Evolutionary conservation across 805 yeast species (phyloP).

Genomic region (Saccharomycopsis microspora): DNA sequence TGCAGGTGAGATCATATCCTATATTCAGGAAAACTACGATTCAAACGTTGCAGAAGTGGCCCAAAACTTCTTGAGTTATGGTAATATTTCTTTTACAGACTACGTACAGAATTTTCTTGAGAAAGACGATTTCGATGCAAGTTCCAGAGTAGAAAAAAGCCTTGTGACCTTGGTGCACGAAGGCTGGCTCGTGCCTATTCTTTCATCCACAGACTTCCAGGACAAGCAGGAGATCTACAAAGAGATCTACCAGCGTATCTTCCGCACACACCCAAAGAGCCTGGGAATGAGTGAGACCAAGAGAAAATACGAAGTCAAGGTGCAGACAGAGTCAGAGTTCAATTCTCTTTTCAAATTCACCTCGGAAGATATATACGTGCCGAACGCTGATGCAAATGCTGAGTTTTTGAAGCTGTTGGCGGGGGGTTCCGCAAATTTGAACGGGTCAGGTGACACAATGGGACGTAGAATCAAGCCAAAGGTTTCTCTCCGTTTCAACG

Average conservation of each 20-base stretch:
- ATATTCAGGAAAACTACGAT: conserved; percentile 33
- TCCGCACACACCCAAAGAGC: conserved; percentile 26
- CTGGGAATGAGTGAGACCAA: conserved; percentile 41
- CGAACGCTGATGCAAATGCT: conserved; percentile 24
- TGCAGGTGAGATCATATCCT: conserved; percentile 62
- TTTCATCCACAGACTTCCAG: conserved; percentile 21
- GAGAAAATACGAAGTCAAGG: conserved; percentile 51
- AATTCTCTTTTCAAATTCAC: conserved; percentile 25
- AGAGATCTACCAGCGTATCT: conserved; percentile 30
- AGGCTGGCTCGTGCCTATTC: conserved; percentile 40
- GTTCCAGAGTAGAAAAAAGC: conserved; percentile 24
- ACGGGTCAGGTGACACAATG: neutral
- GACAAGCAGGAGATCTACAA: conserved; percentile 23
- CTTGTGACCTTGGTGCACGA: conserved; percentile 36
- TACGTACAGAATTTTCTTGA: conserved; percentile 24
- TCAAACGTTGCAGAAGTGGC: conserved; percentile 45
- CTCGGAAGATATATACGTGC: conserved; percentile 21
- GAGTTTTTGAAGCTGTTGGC: neutral
- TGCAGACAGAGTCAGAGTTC: conserved; percentile 28
- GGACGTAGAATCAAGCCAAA: conserved; percentile 34
- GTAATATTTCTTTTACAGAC: conserved; percentile 50
- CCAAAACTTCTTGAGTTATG: conserved; percentile 59
- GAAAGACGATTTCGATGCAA: conserved; percentile 17
- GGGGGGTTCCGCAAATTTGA: neutral
- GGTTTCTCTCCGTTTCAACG: conserved; percentile 47